Conservation (phyloP, 139 green algal genomes). For the Coelastrella sp. region DNA sequence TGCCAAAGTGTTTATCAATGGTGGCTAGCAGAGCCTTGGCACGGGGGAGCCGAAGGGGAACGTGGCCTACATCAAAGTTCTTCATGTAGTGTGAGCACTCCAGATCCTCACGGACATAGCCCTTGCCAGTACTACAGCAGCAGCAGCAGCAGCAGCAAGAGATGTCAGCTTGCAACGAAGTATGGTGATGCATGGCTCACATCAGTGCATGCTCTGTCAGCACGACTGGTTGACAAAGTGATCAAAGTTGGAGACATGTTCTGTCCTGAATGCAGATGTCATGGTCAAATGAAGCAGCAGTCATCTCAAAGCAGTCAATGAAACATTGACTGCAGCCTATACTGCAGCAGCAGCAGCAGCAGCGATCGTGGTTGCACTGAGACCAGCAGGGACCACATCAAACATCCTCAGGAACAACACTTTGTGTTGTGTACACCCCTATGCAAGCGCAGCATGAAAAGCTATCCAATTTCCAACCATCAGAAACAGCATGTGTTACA, state of each 20-base stretch:
- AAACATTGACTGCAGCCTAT: too few species aligned
- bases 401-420: background rate
- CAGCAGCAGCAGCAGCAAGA: background rate
- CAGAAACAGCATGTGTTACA: too few species aligned
- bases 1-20: conserved; percentile 99
- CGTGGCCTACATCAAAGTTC: conserved; percentile 92
- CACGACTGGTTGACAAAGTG: too few species aligned
- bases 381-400: too few species aligned
- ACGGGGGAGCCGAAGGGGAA: conserved; percentile 92
- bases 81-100: conserved; percentile 99
- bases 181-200: too few species aligned
- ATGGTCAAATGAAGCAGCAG: too few species aligned
- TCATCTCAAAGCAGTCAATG: too few species aligned
- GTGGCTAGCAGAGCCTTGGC: conserved; percentile 94
- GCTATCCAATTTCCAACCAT: too few species aligned
- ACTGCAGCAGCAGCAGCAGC: background rate
- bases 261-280: too few species aligned
- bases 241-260: too few species aligned
- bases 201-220: too few species aligned
- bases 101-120: conserved; percentile 97
- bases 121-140: conserved; percentile 68
- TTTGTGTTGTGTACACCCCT: background rate
- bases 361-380: background rate
- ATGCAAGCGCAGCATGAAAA: too few species aligned
- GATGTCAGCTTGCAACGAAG: background rate